Evolutionary conservation across 441 rosid species (phyloP).

Genomic region (Corymbia calophylla): DNA sequence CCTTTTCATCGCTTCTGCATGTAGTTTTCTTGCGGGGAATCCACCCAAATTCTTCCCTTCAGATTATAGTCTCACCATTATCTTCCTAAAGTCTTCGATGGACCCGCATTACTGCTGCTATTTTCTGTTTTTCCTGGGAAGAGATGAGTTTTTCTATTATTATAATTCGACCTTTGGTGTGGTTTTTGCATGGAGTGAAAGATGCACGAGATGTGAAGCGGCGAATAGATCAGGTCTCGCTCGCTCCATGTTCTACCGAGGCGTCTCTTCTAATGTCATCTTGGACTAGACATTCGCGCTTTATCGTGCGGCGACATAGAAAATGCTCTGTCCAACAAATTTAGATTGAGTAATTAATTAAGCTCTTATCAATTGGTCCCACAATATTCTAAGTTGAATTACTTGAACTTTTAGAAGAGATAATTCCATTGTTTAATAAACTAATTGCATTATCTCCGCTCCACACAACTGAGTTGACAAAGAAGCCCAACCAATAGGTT

Average conservation of each 20-base stretch:
- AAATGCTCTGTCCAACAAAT: neutral
- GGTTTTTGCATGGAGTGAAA: neutral
- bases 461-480: neutral
- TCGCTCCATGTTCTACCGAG: neutral
- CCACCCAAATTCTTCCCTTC: neutral
- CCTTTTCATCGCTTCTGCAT: neutral
- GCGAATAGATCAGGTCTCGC: neutral
- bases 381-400: neutral
- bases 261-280: neutral
- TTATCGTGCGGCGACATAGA: neutral
- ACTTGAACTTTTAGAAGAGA: neutral
- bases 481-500: neutral
- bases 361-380: neutral
- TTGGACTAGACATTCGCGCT: neutral
- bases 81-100: neutral
- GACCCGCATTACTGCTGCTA: neutral
- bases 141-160: neutral
- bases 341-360: neutral
- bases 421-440: neutral
- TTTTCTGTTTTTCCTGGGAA: neutral
- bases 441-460: neutral
- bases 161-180: neutral
- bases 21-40: neutral
- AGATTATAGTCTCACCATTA: neutral
- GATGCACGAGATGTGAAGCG: neutral